phyloP scores from a whole-genome alignment of 331 rosid species.

The Acacia concinna region DNA sequence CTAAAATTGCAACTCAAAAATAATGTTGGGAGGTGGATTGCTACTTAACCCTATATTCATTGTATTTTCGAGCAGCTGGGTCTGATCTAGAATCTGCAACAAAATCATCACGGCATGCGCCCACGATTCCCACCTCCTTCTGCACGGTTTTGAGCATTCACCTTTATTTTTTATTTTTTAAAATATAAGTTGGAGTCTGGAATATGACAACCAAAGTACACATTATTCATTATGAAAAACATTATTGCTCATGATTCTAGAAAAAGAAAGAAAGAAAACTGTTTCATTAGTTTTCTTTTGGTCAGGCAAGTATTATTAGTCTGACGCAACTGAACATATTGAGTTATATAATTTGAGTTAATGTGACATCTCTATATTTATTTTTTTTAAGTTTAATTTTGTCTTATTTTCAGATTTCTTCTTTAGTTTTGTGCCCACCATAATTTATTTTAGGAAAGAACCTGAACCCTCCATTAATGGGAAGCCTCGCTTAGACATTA shows the following conservation, averaged over 20 bases:
- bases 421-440: neutral
- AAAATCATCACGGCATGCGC: neutral
- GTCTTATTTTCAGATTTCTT: neutral
- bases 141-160: neutral
- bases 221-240: too few species aligned
- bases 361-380: neutral
- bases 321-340: too few species aligned
- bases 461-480: neutral
- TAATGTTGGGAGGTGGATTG: too few species aligned
- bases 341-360: too few species aligned
- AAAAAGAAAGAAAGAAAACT: too few species aligned
- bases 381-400: neutral
- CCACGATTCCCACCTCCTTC: neutral
- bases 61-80: too few species aligned
- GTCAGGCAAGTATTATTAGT: too few species aligned
- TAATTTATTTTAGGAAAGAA: neutral
- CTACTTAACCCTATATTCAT: too few species aligned
- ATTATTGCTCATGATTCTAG: too few species aligned
- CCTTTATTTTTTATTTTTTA: neutral
- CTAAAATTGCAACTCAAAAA: too few species aligned
- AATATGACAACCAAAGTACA: neutral
- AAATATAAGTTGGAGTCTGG: neutral
- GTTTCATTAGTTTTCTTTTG: too few species aligned
- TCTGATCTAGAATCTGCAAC: neutral
- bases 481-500: neutral